A percentile compares a stretch with the other conserved stretches of the same genome.
Evolutionary conservation across 2,329 filamentous ascomycete genomes (phyloP).

Genomic region (Cladophialophora chaetospira): DNA sequence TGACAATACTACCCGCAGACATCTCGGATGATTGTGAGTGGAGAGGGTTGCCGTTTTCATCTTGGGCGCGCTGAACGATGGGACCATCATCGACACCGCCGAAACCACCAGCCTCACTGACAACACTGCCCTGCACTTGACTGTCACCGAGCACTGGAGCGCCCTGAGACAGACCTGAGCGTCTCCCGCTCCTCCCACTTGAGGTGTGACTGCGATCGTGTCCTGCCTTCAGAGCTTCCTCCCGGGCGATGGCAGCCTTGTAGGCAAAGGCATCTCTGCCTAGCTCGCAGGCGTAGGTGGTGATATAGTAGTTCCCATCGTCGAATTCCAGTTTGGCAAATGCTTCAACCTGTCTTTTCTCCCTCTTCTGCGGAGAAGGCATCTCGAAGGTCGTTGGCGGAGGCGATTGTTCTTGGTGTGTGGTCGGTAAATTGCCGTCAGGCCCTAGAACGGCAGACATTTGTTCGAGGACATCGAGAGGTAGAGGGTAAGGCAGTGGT

Average conservation of each 20-base stretch:
- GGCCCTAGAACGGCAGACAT: constrained; percentile 1
- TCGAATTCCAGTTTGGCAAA: constrained; percentile 67
- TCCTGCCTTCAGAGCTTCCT: constrained; percentile 43
- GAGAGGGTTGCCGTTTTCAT: constrained; percentile 14
- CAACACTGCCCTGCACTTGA: constrained; percentile 52
- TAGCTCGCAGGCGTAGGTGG: constrained; percentile 63
- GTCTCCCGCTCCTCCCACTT: constrained; percentile 39
- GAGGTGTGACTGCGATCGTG: constrained; percentile 45
- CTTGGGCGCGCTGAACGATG: constrained; percentile 19
- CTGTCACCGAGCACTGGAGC: constrained; percentile 46
- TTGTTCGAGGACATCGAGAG: constrained; percentile 8
- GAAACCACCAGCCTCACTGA: constrained; percentile 59
- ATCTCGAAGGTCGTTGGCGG: constrained; percentile 19
- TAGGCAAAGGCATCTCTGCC: constrained; percentile 61
- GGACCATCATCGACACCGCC: constrained; percentile 32
- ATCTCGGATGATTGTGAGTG: constrained; percentile 31
- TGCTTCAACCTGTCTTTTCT: constrained; percentile 51
- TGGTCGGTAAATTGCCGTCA: background rate
- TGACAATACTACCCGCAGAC: constrained; percentile 31
- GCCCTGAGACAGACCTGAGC: constrained; percentile 48
- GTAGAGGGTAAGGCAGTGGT: constrained; percentile 11
- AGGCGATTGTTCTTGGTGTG: constrained; percentile 16
- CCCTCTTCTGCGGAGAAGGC: constrained; percentile 24
- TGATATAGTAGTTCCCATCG: constrained; percentile 67
- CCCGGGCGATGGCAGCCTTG: constrained; percentile 48